Conservation (phyloP, 2,329 filamentous ascomycete genomes). For the Fusarium hostae region DNA sequence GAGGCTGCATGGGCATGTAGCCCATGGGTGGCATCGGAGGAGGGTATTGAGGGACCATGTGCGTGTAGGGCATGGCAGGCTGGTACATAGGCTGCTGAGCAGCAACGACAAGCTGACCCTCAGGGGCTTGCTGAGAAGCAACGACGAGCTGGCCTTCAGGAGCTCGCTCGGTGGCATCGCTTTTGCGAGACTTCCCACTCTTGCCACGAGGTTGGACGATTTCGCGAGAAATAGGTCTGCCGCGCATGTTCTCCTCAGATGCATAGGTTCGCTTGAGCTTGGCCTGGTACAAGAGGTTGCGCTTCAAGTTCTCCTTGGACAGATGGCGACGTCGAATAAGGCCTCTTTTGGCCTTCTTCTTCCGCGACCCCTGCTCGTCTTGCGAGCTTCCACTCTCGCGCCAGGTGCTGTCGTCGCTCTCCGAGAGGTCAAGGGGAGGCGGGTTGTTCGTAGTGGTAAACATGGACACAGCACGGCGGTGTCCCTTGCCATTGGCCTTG, state of each 20-base stretch:
- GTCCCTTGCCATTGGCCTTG: background rate
- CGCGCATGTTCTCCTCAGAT: conserved; percentile 7
- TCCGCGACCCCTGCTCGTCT: conserved; percentile 1
- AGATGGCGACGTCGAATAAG: conserved; percentile 4
- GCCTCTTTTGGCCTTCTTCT: conserved; percentile 1
- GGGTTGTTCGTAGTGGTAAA: background rate
- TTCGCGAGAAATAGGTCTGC: background rate
- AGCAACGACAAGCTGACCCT: background rate
- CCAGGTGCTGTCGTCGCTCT: conserved; percentile 21
- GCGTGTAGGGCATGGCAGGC: background rate
- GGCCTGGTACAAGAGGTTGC: conserved; percentile 10
- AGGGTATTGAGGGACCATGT: conserved; percentile 4
- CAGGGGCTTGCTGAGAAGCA: background rate
- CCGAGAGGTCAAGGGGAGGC: background rate
- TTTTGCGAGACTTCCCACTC: conserved; percentile 14
- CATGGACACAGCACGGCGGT: conserved; percentile 11
- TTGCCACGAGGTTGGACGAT: background rate
- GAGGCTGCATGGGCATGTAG: conserved; percentile 8
- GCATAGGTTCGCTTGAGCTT: background rate
- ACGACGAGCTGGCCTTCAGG: background rate
- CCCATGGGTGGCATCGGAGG: background rate
- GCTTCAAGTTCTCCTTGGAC: conserved; percentile 23
- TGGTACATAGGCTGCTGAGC: background rate
- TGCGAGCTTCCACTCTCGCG: background rate
- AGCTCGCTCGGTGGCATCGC: background rate